These are phyloP conservation scores for Alternaria sp. DNA, from an alignment of 2,329 filamentous ascomycete species.

Conservation along the genomic window DNA sequence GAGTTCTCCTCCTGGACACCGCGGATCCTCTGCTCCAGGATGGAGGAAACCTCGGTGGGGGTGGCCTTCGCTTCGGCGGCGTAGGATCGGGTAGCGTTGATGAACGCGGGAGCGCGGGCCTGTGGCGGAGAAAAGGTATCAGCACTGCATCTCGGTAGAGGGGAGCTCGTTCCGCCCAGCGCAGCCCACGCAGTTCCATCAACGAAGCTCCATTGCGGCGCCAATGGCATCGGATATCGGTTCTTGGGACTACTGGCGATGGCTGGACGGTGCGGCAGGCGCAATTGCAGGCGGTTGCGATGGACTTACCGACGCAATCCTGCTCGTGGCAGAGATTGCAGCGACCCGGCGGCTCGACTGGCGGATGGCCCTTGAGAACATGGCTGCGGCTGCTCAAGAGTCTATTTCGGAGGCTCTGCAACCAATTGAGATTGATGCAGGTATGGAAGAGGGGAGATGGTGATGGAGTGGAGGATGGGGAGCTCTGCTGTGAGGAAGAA, in stretches of 20 bases:
- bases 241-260: slow-evolving; percentile 47
- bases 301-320: slow-evolving; percentile 91
- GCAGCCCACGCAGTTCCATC: slow-evolving; percentile 50
- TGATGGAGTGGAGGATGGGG: slow-evolving; percentile 48
- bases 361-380: slow-evolving; percentile 99
- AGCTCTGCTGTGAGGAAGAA: slow-evolving; percentile 43
- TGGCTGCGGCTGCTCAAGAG: slow-evolving; percentile 63
- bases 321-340: slow-evolving; percentile 89
- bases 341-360: slow-evolving; percentile 95
- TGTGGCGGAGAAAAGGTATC: slow-evolving; percentile 63
- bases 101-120: slow-evolving; percentile 84
- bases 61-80: slow-evolving; percentile 92
- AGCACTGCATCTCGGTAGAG: slow-evolving; percentile 51
- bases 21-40: slow-evolving; percentile 98
- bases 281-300: slow-evolving; percentile 53
- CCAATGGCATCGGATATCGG: slow-evolving; percentile 44
- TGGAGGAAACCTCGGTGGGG: slow-evolving; percentile 98
- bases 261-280: slow-evolving; percentile 49
- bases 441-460: slow-evolving; percentile 51
- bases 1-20: slow-evolving; percentile 96
- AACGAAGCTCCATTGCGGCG: slow-evolving; percentile 48
- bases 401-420: slow-evolving; percentile 52
- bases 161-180: slow-evolving; percentile 48
- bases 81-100: slow-evolving; percentile 83
- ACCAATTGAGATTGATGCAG: slow-evolving; percentile 56